A percentile compares a stretch with the other conserved stretches of the same genome.
These are phyloP conservation scores for Trypanosomatidae sp. DNA, from an alignment of 208 protist genomes.

Conservation along the genomic window DNA sequence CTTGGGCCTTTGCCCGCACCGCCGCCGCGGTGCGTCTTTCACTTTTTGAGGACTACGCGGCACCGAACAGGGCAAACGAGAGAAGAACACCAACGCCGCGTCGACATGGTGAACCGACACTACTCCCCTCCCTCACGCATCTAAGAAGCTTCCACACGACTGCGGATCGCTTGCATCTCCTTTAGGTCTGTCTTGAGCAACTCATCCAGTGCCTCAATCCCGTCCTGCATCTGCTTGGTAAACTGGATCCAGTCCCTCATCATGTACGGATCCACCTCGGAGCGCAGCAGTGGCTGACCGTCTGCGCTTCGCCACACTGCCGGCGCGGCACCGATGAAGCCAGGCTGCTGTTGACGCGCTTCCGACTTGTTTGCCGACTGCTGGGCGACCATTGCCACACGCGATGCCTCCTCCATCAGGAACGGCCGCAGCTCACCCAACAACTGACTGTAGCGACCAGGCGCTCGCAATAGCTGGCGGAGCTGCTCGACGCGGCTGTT, in stretches of 20 bases:
- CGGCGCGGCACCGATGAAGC: not conserved
- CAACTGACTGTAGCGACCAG: slow-evolving; percentile 43
- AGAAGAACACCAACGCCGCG: not conserved
- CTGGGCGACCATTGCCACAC: slow-evolving; percentile 30
- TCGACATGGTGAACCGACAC: not conserved
- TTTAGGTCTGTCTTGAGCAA: slow-evolving; percentile 44
- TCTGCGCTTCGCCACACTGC: slow-evolving; percentile 6
- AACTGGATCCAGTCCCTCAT: slow-evolving; percentile 49
- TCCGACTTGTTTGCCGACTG: slow-evolving; percentile 7
- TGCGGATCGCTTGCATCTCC: slow-evolving; percentile 50
- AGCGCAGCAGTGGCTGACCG: slow-evolving; percentile 29
- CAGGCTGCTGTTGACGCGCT: slow-evolving; percentile 1
- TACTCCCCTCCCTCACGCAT: not conserved
- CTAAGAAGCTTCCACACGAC: slow-evolving; percentile 26
- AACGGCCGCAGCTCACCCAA: slow-evolving; percentile 49
- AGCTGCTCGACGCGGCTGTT: slow-evolving; percentile 34
- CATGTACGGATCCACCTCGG: slow-evolving; percentile 41
- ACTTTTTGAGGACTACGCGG: not conserved
- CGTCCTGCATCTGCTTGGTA: slow-evolving; percentile 57
- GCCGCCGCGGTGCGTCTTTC: not conserved
- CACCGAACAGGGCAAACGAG: not conserved
- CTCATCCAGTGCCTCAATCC: slow-evolving; percentile 46
- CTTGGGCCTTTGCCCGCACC: not conserved
- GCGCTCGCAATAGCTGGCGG: slow-evolving; percentile 45
- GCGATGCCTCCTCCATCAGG: slow-evolving; percentile 44